Base-by-base conservation (phyloP, 2,329 filamentous ascomycete genomes). In the Botrytis squamosa region DNA sequence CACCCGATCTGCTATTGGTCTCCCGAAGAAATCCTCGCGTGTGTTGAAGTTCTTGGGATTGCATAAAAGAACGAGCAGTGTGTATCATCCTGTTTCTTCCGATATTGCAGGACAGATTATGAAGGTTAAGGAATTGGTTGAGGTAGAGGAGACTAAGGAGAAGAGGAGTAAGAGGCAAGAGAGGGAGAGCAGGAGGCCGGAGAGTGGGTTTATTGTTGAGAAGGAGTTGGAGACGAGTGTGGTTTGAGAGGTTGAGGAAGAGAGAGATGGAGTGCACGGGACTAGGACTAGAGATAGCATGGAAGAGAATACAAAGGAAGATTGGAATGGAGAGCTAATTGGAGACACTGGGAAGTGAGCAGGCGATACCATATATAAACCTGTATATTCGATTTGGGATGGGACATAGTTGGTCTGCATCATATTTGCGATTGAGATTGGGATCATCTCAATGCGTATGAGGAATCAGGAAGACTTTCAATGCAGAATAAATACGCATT, bases 51-150 rank as follows among this genome's bases (percentile, higher is more conserved):
- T 91, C 42, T 89, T 93, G 73, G 91, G 91, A 62, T 86, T 93
- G 63, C 89, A 88, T 77, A 91, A 91, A 82, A 89, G 91, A 79
- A 91, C 92, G 88, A 86, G 85, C 46, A 93, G 90, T 65, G 91
- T 93, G 80, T 93, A 92, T 85, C 88, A 92, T 81, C 90, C 90
- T 49, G 91, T 93, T 74, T 86, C 88, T 33, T 88, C 87, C 36
- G 87, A 90, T 69, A 86, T 91, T 65, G 91, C 91, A 16, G 91
- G 91, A 81, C 89, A 92, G 79, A 92, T 93, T 79, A 92, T 93
- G 88, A 89, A 88, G 80, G 90, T 93, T 76, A 93, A 93, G 82
- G 91, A 93, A 80, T 82, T 93, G 73, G 88, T 93, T 16, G 86
- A 89, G 64, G 90, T 93, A 12, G 85, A 87, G 75, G 91, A 93